Evolutionary conservation across 768 basidiomycete species (phyloP), one percentile per base, ranked within the genome.

Genomic region (Podaxis mareebaensis): DNA sequence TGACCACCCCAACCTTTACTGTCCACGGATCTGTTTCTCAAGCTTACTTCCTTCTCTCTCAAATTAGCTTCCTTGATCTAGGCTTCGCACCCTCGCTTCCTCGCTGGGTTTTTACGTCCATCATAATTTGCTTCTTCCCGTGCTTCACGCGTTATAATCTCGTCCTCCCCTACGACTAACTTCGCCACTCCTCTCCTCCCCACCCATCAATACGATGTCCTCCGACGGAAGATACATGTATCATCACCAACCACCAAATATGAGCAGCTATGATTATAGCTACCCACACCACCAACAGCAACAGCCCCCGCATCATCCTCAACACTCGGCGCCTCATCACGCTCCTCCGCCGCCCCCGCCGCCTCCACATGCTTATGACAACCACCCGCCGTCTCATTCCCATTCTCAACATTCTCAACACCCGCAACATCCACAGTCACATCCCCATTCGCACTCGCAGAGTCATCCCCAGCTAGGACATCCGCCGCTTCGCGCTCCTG

Each of bases 181-280:
- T 3, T n/a, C 8, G 33, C 8, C 33, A 10, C 33, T 49, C 42
- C n/a, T 42, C n/a, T 2, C n/a, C 36, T 30, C 33, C 38, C 28
- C 17, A 11, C 17, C 42, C 39, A 49, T 24, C 42, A 22, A 30
- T 61, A 64, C 67, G 55, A 83, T 82, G 83, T 78, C 84, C 40
- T 75, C 84, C 48, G 83, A 84, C 73, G 77, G 79, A 58, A 78
- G 82, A 63, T 85, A 86, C 69, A 76, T 85, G 72, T 88, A 89
- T 71, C 79, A 80, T 58, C 75, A 79, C 63, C 76, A 81, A 58
- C 79, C 77, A 20, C 77, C 77, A 38, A 71, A 75, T 40, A 77
- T 77, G 60, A 67, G 74, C 36, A 74, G 77, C 63, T 88, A 89
- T 70, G 83, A 83, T 66, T 86, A 85, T 71, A 22, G 55, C 56